A percentile compares a stretch with the other conserved stretches of the same genome.
Evolutionary conservation across 2,329 filamentous ascomycete species (phyloP).

Genomic region (Acephala macrosclerotiorum): DNA sequence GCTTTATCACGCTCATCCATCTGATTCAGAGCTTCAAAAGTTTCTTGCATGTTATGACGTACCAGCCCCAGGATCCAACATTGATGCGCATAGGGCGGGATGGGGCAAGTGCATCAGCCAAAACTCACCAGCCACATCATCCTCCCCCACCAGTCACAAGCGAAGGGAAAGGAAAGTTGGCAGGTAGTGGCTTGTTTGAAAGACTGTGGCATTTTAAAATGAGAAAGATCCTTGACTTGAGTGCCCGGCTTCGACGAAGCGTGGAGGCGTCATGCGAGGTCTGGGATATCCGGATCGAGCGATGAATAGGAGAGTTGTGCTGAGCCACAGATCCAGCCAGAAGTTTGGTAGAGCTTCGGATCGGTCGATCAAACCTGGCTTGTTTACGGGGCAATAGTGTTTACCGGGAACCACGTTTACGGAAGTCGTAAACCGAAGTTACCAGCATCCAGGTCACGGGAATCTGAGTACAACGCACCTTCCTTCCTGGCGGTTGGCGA

Average conservation of each 20-base stretch:
- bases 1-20: background rate
- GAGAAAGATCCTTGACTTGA: background rate
- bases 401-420: too few species aligned
- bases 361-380: background rate
- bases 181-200: background rate
- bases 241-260: background rate
- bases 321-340: background rate
- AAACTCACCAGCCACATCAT: constrained; percentile 9
- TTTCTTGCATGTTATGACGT: background rate
- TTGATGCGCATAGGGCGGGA: background rate
- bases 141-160: background rate
- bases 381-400: too few species aligned
- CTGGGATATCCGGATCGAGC: constrained; percentile 1
- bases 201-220: background rate
- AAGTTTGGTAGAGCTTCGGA: background rate
- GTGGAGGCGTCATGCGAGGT: background rate
- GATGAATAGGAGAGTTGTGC: background rate
- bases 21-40: background rate
- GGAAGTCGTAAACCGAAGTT: too few species aligned
- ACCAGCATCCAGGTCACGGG: too few species aligned
- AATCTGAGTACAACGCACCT: too few species aligned
- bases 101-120: background rate
- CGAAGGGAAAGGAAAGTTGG: background rate
- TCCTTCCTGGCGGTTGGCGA: too few species aligned
- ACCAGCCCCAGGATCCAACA: background rate